Percentiles rank a stretch among this genome's conserved stretches.
Evolutionary conservation across 2,329 filamentous ascomycete genomes (phyloP).

Genomic region (Aspergillus carbonarius): DNA sequence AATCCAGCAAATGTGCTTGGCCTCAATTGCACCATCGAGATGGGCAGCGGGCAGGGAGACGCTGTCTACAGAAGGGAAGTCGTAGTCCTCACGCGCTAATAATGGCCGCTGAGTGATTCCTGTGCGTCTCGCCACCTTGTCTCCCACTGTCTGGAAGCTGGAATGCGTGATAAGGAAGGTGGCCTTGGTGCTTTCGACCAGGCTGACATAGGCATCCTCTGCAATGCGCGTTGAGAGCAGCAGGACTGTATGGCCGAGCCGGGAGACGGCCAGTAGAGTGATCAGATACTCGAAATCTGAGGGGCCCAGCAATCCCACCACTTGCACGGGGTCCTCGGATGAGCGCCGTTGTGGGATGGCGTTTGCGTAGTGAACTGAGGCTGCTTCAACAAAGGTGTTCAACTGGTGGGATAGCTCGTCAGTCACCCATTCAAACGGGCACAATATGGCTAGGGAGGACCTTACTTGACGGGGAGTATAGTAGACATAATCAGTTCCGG

Average conservation of each 20-base stretch:
- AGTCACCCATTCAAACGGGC: background rate
- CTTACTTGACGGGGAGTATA: conserved; percentile 19
- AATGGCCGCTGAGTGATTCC: conserved; percentile 18
- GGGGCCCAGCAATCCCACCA: conserved; percentile 23
- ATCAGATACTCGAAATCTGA: conserved; percentile 27
- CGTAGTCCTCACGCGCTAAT: conserved; percentile 9
- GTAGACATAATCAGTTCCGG: conserved; percentile 16
- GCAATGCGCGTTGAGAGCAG: conserved; percentile 26
- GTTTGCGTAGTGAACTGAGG: conserved; percentile 17
- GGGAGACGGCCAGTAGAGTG: conserved; percentile 21
- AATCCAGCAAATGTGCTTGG: conserved; percentile 41
- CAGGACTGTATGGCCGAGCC: conserved; percentile 26
- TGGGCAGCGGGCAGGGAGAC: conserved; percentile 4
- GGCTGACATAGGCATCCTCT: conserved; percentile 22
- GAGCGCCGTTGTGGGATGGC: conserved; percentile 18
- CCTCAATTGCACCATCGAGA: conserved; percentile 26
- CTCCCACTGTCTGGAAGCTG: conserved; percentile 19
- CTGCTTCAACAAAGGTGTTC: conserved; percentile 18
- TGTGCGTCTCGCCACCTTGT: conserved; percentile 22
- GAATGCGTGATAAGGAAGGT: conserved; percentile 21
- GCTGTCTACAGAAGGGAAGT: background rate
- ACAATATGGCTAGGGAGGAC: background rate
- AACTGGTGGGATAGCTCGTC: conserved; percentile 9
- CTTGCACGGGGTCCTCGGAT: conserved; percentile 22
- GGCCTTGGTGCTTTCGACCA: conserved; percentile 21